phyloP scores from a whole-genome alignment of 2,329 filamentous ascomycete genomes.

The Fusarium anthophilum region DNA sequence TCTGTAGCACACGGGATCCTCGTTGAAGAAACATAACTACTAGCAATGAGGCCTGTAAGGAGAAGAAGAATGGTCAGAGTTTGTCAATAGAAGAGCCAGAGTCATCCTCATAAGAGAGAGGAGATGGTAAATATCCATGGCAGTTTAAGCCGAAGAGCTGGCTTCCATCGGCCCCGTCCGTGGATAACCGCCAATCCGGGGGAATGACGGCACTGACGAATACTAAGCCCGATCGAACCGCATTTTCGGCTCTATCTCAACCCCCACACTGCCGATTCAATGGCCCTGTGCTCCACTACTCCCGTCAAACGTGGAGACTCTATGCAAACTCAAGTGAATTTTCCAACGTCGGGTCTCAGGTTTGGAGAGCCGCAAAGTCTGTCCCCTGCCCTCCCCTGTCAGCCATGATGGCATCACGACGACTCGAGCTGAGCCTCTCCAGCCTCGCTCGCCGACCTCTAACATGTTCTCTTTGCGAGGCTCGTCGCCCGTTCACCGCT shows the following conservation, averaged over 20 bases:
- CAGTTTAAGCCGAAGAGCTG: conserved; percentile 46
- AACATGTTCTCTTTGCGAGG: conserved; percentile 61
- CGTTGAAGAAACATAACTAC: conserved; percentile 64
- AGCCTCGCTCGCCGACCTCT: conserved; percentile 47
- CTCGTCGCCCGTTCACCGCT: conserved; percentile 58
- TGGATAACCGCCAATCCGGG: conserved; percentile 52
- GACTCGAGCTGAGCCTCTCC: conserved; percentile 44
- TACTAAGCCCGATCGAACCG: conserved; percentile 37
- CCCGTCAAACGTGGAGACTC: conserved; percentile 19
- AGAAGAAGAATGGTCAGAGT: conserved; percentile 28
- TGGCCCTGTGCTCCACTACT: conserved; percentile 31
- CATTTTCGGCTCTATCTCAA: conserved; percentile 27
- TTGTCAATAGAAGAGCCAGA: conserved; percentile 14
- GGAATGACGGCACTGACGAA: conserved; percentile 32
- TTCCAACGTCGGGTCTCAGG: conserved; percentile 23
- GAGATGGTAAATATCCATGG: conserved; percentile 33
- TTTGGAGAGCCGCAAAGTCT: conserved; percentile 21
- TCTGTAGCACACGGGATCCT: conserved; percentile 59
- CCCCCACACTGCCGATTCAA: conserved; percentile 32
- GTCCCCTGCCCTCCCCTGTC: conserved; percentile 11
- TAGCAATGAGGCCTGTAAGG: conserved; percentile 24
- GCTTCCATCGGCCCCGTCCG: conserved; percentile 46
- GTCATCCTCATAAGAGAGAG: conserved; percentile 31
- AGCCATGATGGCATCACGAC: conserved; percentile 46
- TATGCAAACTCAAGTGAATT: conserved; percentile 20